A percentile compares a stretch with the other conserved stretches of the same genome.
phyloP scores from a whole-genome alignment of 139 green algal species.

The Auxenochlorella pyrenoidosa region DNA sequence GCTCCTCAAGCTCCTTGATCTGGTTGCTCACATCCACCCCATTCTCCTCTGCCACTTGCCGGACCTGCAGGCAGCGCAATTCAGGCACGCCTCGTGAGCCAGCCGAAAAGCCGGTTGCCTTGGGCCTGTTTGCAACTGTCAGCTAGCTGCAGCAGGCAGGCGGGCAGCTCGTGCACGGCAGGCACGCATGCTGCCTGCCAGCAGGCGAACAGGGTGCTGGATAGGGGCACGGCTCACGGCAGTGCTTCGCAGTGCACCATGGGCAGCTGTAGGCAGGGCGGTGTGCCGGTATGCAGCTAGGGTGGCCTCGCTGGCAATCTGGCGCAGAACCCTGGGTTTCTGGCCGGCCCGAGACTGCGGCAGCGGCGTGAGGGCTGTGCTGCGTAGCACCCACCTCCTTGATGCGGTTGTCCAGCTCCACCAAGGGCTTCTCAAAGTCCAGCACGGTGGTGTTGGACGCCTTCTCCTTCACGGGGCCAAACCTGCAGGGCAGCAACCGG shows the following conservation, averaged over 20 bases:
- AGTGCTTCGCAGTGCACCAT: too few species aligned
- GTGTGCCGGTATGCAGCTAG: too few species aligned
- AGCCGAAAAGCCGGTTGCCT: too few species aligned
- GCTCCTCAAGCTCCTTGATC: constrained; percentile 87
- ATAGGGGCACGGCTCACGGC: too few species aligned
- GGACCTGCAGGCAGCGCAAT: constrained; percentile 67
- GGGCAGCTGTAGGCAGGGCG: too few species aligned
- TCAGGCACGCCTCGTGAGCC: background rate
- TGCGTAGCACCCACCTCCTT: constrained; percentile 82
- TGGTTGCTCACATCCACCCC: constrained; percentile 88
- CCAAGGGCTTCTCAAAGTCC: constrained; percentile 97
- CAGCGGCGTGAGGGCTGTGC: too few species aligned
- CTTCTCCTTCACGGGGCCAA: constrained; percentile 82
- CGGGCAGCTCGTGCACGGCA: background rate
- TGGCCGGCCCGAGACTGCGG: too few species aligned
- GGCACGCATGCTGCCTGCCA: too few species aligned
- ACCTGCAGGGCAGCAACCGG: constrained; percentile 42
- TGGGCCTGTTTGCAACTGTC: too few species aligned
- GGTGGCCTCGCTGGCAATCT: too few species aligned
- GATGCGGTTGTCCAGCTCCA: constrained; percentile 97
- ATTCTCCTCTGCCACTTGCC: constrained; percentile 93
- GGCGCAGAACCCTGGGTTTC: too few species aligned
- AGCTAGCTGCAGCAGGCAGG: background rate
- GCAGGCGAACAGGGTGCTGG: too few species aligned
- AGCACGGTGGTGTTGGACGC: constrained; percentile 74